Evolutionary conservation across 108 stramenopile species (phyloP).

Genomic region (Schizochytrium sp.): DNA sequence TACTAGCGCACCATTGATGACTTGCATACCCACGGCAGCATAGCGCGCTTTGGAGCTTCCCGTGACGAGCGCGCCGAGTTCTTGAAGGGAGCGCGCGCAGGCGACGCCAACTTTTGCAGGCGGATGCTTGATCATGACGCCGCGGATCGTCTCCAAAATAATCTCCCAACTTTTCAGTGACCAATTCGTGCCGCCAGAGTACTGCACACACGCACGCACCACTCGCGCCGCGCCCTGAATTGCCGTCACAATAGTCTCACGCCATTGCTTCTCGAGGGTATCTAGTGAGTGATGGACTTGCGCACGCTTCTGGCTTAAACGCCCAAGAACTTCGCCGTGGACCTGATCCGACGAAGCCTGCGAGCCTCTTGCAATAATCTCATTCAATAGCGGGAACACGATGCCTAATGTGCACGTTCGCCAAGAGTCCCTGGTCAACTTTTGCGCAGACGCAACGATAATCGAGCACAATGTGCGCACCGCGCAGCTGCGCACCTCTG

Average conservation of each 20-base stretch:
- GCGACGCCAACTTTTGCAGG: background rate
- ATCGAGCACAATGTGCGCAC: constrained; percentile 3
- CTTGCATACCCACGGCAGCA: constrained; percentile 11
- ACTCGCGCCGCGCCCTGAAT: background rate
- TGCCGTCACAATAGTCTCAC: constrained; percentile 3
- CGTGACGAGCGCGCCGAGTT: background rate
- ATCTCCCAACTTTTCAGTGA: constrained; percentile 3
- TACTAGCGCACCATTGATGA: constrained; percentile 6
- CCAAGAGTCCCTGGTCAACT: constrained; percentile 14
- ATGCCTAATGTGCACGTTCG: background rate
- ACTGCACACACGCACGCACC: background rate
- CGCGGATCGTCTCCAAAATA: background rate
- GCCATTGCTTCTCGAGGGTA: constrained; percentile 1
- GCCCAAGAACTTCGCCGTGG: background rate
- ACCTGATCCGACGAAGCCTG: background rate
- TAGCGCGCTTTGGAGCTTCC: background rate
- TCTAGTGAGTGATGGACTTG: background rate
- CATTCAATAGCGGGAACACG: background rate
- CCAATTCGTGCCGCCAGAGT: background rate
- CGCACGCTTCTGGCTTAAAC: background rate
- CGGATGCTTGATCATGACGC: background rate
- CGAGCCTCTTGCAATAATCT: background rate
- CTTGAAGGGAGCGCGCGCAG: background rate
- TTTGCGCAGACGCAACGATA: background rate
- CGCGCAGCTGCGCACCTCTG: constrained; percentile 15